Evolutionary conservation across 2,329 filamentous ascomycete species (phyloP).

Genomic region (Cladophialophora bantiana): DNA sequence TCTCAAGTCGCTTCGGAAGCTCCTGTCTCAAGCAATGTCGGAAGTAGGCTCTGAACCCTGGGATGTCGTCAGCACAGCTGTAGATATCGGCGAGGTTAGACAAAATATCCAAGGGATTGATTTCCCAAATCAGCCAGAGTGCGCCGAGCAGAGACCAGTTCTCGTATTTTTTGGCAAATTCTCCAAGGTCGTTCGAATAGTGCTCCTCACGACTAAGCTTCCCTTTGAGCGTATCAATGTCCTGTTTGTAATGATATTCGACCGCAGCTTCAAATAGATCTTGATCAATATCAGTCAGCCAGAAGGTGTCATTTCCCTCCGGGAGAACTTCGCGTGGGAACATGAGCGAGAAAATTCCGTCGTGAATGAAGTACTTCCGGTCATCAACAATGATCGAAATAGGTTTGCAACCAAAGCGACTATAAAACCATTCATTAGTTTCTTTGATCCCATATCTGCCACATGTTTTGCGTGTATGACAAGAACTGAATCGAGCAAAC

Average conservation of each 20-base stretch:
- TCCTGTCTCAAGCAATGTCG: neutral
- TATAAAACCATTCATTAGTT: neutral
- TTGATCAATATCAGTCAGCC: neutral
- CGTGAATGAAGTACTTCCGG: neutral
- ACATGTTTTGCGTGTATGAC: too few relatives aligned
- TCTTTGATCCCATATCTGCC: neutral
- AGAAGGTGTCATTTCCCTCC: neutral
- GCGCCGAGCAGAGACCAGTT: slow-evolving; percentile 2
- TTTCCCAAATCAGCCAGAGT: neutral
- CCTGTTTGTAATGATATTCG: neutral
- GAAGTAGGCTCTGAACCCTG: slow-evolving; percentile 7
- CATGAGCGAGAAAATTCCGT: neutral
- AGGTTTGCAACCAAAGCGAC: neutral
- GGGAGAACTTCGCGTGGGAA: neutral
- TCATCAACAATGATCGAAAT: neutral
- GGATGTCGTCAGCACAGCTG: neutral
- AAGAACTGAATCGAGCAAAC: too few relatives aligned
- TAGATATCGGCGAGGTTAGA: slow-evolving; percentile 6
- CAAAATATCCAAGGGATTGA: neutral
- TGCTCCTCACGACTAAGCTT: neutral
- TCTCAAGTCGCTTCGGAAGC: neutral
- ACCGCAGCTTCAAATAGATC: neutral
- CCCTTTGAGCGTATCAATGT: neutral
- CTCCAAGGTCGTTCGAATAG: neutral
- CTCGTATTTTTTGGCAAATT: neutral